Base-by-base conservation (phyloP, 805 yeast genomes). In the Kuraishia hungarica region DNA sequence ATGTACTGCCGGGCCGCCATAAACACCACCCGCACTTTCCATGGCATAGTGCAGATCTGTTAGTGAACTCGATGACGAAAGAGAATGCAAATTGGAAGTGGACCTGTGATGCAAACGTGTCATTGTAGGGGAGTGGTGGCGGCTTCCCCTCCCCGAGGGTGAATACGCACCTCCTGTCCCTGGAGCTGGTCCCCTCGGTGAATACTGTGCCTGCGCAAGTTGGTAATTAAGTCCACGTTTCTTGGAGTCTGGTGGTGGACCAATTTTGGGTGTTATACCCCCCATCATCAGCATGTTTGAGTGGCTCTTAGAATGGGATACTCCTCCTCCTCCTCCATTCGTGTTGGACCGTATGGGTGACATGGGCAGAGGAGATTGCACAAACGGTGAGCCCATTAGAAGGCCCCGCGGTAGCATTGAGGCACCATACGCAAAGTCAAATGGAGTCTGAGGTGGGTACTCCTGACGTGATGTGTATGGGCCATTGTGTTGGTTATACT, bases 341-440 rank as follows among this genome's bases (percentile, higher is more conserved):
- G n/a, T n/a, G n/a, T n/a, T n/a, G 17, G 17, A 7, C 21, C 53
- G 51, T 48, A 48, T 24, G 21, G 53, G 53, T 23, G 53, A 51
- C 20, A 13, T 6, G 5, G 53, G 54, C 19, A 66, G 57, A 2
- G 76, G 75, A 48, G 75, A 67, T 54, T 76, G 79, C 10, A 80
- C 69, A 61, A 77, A 84, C 0, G 89, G 89, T 2, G 89, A 83
- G 2, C 81, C 76, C 56, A 81, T 71, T 52, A 85, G 68, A 53
- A 85, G 67, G 61, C 83, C 86, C 19, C 84, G 71, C 1, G 91
- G 91, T 20, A 85, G 68, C 74, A 84, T 74, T 15, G 84, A 78
- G 3, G 81, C 78, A 8, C 86, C 83, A 61, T 83, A 84, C 2
- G 78, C 69, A 55, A 78, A 65, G 62, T 84, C 89, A 61, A 83